Base-by-base conservation (phyloP, 164 flowering plant species). In the Vitis rotundifolia region DNA sequence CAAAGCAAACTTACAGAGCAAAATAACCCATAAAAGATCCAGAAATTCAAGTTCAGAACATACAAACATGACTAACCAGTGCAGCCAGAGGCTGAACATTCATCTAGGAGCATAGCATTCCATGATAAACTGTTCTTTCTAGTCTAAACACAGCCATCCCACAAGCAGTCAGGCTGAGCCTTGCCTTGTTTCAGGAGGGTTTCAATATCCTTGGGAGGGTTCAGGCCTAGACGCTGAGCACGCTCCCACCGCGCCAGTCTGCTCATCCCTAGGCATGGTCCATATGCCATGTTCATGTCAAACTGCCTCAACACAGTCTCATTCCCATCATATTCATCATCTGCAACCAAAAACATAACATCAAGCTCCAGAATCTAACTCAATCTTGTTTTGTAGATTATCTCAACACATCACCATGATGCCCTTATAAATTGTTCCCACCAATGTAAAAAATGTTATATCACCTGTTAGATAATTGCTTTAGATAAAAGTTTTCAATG, bases 261-360 rank as follows among this genome's bases (percentile, higher is more conserved):
- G 59, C 55, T 77, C 83, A 92, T 82, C 9, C 98, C 97, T 9
- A 89, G 50, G 80, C 98, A 94, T 1, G 98, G 97, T 48, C 98
- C 97, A 62, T 85, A 94, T 31, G 79, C 83, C 89, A 86, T 87
- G 86, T 89, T 86, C 94, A 91, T 71, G 77, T 94, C 98, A 52
- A 92, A 92, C 61, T 87, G 90, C 86, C 89, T 86, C 81, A 94
- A 56, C 52, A 85, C 61, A 54, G 86, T 85, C 78, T 92, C 95
- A 1, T 71, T 29, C 66, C 75, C 75, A 57, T 82, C 85, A 51
- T 71, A 71, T 6, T 37, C 44, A 49, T 81, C 86, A 58, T 80
- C 97, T 88, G 59, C 11, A 9, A 72, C 9, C 71, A 65, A 55
- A 49, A 18, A 74, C 5, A 0, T 37, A 37, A 37, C 44, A 37